Conservation (phyloP, 805 yeast species). For the Zygoascus flipseniorum region DNA sequence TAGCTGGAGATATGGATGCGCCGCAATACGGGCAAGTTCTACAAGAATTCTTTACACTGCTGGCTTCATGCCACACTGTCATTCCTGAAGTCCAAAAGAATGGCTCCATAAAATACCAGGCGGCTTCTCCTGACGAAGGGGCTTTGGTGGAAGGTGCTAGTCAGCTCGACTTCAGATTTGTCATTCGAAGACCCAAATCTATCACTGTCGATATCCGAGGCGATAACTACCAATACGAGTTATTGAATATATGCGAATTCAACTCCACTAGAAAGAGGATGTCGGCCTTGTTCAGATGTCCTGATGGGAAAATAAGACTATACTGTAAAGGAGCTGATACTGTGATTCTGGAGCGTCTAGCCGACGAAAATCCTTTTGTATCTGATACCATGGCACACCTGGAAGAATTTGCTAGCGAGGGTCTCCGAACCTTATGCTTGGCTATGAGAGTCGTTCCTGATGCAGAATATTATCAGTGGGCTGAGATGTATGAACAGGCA, state of each 20-base stretch:
- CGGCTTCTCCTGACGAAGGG: conserved; percentile 99
- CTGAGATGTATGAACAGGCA: conserved; percentile 59
- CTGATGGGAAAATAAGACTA: conserved; percentile 82
- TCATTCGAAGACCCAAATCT: conserved; percentile 75
- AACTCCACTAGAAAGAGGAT: conserved; percentile 96
- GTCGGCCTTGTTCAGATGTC: conserved; percentile 91
- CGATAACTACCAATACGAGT: conserved; percentile 53
- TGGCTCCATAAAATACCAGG: conserved; percentile 74
- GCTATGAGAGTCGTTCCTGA: conserved; percentile 77
- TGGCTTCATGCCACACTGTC: conserved; percentile 95
- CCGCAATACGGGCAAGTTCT: conserved; percentile 38
- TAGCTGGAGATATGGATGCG: conserved; percentile 39
- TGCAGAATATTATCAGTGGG: conserved; percentile 70
- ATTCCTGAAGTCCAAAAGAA: conserved; percentile 68
- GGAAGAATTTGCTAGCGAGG: conserved; percentile 96
- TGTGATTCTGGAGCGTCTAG: conserved; percentile 80
- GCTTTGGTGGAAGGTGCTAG: conserved; percentile 98
- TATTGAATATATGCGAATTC: conserved; percentile 88
- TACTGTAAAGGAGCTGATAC: conserved; percentile 98
- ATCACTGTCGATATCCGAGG: conserved; percentile 58
- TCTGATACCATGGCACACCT: conserved; percentile 76
- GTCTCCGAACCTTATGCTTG: conserved; percentile 87
- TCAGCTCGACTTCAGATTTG: conserved; percentile 72
- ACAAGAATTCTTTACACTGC: conserved; percentile 69
- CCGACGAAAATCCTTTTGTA: conserved; percentile 63